These are phyloP conservation scores for Colletotrichum caudatum DNA, from an alignment of 2,329 filamentous ascomycete genomes.

Conservation along the genomic window DNA sequence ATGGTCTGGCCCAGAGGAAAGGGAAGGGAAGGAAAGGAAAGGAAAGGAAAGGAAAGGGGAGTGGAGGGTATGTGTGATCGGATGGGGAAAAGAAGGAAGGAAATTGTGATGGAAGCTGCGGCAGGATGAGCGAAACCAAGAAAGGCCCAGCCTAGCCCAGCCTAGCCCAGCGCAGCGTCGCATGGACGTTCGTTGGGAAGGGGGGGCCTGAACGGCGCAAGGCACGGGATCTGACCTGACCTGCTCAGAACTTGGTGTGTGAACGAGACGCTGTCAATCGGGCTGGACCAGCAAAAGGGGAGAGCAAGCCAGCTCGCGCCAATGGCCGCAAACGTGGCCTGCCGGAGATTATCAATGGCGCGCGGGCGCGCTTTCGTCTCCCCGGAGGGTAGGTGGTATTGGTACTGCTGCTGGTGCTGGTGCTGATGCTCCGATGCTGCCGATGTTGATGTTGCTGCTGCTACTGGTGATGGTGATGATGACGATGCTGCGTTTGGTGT, in stretches of 20 bases:
- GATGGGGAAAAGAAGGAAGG: background rate
- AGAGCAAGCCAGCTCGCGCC: background rate
- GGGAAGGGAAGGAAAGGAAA: no score
- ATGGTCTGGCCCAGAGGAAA: constrained; percentile 18
- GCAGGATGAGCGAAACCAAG: constrained; percentile 3
- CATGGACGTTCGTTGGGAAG: constrained; percentile 19
- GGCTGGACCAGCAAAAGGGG: background rate
- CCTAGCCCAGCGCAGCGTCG: background rate
- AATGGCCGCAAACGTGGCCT: constrained; percentile 8
- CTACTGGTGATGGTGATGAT: background rate
- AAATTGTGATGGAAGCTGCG: constrained; percentile 15
- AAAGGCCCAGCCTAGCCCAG: constrained; percentile 10
- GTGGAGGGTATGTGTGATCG: background rate
- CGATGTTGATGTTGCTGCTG: no score
- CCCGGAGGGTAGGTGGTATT: constrained; percentile 55
- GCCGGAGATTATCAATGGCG: constrained; percentile 46
- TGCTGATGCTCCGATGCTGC: background rate
- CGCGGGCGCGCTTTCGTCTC: constrained; percentile 21
- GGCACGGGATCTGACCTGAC: background rate
- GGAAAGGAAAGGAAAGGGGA: background rate
- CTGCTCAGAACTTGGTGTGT: no score
- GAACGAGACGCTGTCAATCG: background rate
- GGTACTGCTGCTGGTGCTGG: no score
- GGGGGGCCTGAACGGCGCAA: constrained; percentile 12
- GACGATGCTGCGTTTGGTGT: background rate